Conservation (phyloP, 2,329 filamentous ascomycete species). For the Xylaria sp. region DNA sequence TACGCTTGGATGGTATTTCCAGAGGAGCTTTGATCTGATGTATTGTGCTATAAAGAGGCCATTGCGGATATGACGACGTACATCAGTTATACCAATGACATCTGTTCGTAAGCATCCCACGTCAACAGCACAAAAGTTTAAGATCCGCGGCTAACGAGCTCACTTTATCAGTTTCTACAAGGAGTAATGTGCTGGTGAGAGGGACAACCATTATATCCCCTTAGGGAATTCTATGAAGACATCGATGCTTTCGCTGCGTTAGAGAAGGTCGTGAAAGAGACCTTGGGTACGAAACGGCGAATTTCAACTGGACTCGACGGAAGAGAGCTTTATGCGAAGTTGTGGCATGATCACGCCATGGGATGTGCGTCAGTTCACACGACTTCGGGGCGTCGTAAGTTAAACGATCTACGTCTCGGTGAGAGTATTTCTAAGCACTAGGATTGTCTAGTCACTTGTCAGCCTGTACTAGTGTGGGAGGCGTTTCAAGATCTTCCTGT, state of each 20-base stretch:
- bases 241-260: conserved; percentile 26
- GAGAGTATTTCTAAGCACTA: conserved; percentile 14
- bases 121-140: neutral
- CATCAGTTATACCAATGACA: conserved; percentile 44
- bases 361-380: conserved; percentile 43
- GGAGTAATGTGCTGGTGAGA: conserved; percentile 44
- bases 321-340: conserved; percentile 36
- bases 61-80: conserved; percentile 44
- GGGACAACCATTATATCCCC: conserved; percentile 46
- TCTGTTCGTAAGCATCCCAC: conserved; percentile 44
- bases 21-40: conserved; percentile 41
- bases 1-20: conserved; percentile 47
- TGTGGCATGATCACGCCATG: conserved; percentile 42
- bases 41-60: conserved; percentile 43
- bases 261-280: conserved; percentile 33
- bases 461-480: neutral
- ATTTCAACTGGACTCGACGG: conserved; percentile 37
- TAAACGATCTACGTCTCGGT: conserved; percentile 35
- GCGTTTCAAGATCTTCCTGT: neutral
- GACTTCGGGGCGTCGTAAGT: conserved; percentile 33
- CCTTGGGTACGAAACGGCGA: conserved; percentile 32
- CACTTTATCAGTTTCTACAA: conserved; percentile 45
- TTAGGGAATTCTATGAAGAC: conserved; percentile 38
- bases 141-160: neutral
- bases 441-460: neutral